These are phyloP conservation scores for Septoria linicola DNA, from an alignment of 2,329 filamentous ascomycete genomes.

Conservation along the genomic window DNA sequence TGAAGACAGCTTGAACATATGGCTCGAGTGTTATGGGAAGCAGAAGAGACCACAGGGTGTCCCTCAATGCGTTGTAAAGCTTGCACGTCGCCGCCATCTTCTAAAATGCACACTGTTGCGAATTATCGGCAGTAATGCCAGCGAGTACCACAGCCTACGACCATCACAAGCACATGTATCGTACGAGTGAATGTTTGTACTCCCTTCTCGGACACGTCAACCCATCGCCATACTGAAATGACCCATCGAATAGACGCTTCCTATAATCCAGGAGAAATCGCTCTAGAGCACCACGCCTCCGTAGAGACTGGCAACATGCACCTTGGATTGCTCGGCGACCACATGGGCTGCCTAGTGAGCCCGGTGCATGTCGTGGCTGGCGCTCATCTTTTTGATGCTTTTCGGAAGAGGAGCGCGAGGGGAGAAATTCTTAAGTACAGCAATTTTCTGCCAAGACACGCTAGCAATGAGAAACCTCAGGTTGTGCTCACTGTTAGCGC, in stretches of 20 bases:
- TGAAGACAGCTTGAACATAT: too few species aligned
- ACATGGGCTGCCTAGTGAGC: constrained; percentile 27
- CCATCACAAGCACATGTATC: not conserved
- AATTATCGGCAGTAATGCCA: not conserved
- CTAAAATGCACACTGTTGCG: not conserved
- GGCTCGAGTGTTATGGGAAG: too few species aligned
- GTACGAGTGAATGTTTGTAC: constrained; percentile 48
- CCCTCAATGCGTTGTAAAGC: too few species aligned
- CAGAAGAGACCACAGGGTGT: too few species aligned
- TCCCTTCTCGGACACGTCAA: constrained; percentile 70
- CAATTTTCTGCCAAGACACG: not conserved
- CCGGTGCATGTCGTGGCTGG: constrained; percentile 67
- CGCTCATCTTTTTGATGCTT: constrained; percentile 60
- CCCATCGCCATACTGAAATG: constrained; percentile 71
- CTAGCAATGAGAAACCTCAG: not conserved
- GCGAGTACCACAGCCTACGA: not conserved
- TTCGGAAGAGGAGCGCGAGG: constrained; percentile 41
- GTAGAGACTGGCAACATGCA: constrained; percentile 67
- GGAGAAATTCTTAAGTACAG: constrained; percentile 1
- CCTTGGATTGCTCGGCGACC: constrained; percentile 47
- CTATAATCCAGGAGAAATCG: constrained; percentile 56
- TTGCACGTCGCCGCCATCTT: not conserved
- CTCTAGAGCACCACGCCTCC: constrained; percentile 64
- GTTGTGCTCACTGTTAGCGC: not conserved
- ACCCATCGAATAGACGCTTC: constrained; percentile 69